These are phyloP conservation scores for Erysimum cheiri DNA, from an alignment of 441 rosid genomes.

Conservation along the genomic window DNA sequence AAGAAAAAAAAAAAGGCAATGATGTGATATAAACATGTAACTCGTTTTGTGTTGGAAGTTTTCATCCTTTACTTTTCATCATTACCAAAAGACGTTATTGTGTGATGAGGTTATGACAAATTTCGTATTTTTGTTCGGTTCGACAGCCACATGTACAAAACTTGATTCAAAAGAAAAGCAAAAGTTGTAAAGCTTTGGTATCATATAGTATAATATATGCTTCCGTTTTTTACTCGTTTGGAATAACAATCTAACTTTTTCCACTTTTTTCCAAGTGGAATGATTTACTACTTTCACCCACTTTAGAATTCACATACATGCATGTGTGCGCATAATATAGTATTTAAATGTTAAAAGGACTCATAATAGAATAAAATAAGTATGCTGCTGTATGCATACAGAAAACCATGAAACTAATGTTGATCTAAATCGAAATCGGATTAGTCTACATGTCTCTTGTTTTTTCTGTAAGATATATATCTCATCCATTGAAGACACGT, in stretches of 20 bases:
- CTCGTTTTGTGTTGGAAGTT: constrained; percentile 34
- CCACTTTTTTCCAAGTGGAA: constrained; percentile 20
- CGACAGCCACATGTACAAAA: constrained; percentile 31
- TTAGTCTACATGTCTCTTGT: too few species aligned
- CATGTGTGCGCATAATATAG: neutral
- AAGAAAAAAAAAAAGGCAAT: constrained; percentile 8
- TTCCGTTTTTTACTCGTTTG: constrained; percentile 9
- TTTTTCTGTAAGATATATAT: too few species aligned
- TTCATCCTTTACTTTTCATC: constrained; percentile 15
- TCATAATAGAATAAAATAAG: neutral
- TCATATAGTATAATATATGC: neutral
- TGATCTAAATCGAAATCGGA: too few species aligned
- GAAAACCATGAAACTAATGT: too few species aligned
- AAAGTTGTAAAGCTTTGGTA: constrained; percentile 20
- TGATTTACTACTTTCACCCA: neutral
- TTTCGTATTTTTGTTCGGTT: constrained; percentile 22
- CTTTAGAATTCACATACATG: constrained; percentile 24
- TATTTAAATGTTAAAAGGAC: neutral
- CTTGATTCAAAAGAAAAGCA: constrained; percentile 14
- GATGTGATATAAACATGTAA: constrained; percentile 36
- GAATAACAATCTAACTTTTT: constrained; percentile 10
- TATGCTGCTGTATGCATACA: too few species aligned
- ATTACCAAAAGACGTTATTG: constrained; percentile 39
- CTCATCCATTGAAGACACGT: too few species aligned
- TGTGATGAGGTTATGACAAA: constrained; percentile 30